These are phyloP conservation scores for Sporothrix globosa DNA, from an alignment of 2,329 filamentous ascomycete genomes.

Conservation along the genomic window DNA sequence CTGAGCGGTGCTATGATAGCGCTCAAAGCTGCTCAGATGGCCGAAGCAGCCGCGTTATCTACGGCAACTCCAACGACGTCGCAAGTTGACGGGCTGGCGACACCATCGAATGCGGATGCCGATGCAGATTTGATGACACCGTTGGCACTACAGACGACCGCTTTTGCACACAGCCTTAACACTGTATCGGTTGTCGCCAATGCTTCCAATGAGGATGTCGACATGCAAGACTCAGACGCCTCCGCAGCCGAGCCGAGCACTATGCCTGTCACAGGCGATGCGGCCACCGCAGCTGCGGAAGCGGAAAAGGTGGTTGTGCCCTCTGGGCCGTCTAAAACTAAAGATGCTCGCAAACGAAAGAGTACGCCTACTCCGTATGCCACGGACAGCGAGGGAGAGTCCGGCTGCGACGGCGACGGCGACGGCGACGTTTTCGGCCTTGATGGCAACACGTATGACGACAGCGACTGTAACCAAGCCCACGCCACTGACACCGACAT, in stretches of 20 bases:
- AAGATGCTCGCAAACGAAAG: conserved; percentile 33
- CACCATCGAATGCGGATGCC: neutral
- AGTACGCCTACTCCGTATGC: conserved; percentile 35
- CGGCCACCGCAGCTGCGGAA: neutral
- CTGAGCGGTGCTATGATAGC: conserved; percentile 42
- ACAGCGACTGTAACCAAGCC: neutral
- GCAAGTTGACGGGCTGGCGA: neutral
- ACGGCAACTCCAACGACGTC: neutral
- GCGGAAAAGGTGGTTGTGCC: too few species aligned
- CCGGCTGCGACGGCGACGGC: conserved; percentile 17
- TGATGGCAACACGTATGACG: neutral
- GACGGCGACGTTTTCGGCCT: neutral
- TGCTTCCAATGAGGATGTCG: conserved; percentile 20
- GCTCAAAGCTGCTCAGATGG: conserved; percentile 37
- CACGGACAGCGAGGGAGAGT: conserved; percentile 29
- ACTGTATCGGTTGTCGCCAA: neutral
- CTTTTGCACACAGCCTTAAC: neutral
- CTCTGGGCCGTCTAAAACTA: neutral
- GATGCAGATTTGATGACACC: conserved; percentile 18
- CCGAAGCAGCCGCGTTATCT: conserved; percentile 24
- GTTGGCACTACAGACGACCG: neutral
- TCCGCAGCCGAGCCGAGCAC: neutral
- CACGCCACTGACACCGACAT: conserved; percentile 23
- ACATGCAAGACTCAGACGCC: conserved; percentile 22
- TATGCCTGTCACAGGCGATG: neutral